A percentile compares a stretch with the other conserved stretches of the same genome.
Evolutionary conservation across 176 grass and related monocot genomes (phyloP).

Genomic region (Leersia perrieri): DNA sequence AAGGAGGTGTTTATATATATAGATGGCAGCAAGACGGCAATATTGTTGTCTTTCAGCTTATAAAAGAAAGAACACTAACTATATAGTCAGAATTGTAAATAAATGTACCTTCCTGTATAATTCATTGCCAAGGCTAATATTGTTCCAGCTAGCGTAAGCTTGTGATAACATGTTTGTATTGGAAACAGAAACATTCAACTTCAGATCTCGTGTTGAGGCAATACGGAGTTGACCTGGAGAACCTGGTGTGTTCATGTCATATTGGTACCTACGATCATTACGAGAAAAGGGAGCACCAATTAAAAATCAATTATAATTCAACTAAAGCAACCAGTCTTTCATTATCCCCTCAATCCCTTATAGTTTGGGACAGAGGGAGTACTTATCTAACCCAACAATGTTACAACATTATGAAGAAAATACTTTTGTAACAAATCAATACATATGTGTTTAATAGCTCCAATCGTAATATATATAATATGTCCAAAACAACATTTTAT

Average conservation of each 20-base stretch:
- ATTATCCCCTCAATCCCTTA: too few relatives aligned
- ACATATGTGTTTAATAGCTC: neutral
- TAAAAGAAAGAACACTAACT: neutral
- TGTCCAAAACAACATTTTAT: neutral
- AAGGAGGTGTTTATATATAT: conserved; percentile 25
- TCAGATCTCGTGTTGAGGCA: conserved; percentile 85
- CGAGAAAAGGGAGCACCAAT: conserved; percentile 10
- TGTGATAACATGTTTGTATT: conserved; percentile 96
- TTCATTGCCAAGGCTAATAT: conserved; percentile 82
- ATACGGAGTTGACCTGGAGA: conserved; percentile 72
- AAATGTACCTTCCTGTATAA: conserved; percentile 57
- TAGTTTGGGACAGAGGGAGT: too few relatives aligned
- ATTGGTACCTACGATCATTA: conserved; percentile 76
- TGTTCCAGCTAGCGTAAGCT: conserved; percentile 98
- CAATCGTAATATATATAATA: neutral
- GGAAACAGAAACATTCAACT: conserved; percentile 82
- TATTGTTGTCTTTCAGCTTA: neutral
- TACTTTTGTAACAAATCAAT: neutral
- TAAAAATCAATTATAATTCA: conserved; percentile 26
- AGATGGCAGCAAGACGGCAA: neutral
- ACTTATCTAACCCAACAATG: neutral
- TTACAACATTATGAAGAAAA: neutral
- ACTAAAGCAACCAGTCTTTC: neutral
- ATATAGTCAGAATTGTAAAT: neutral
- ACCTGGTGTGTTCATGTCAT: conserved; percentile 79